Conservation (phyloP, 1,139 yeast species). For the Yamadazyma dushanensis region DNA sequence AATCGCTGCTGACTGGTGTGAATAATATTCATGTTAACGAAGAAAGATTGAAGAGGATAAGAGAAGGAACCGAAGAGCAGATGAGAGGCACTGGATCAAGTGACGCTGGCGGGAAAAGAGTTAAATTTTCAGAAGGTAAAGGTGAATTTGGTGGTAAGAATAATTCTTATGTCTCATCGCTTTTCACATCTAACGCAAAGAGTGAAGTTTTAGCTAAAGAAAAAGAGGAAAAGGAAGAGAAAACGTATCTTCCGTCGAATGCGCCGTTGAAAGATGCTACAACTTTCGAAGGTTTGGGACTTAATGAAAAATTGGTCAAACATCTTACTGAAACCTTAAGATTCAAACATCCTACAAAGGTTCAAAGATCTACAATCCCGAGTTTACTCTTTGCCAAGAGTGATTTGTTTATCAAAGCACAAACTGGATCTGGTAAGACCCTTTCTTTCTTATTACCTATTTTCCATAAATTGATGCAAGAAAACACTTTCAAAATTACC, state of each 20-base stretch:
- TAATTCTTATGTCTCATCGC: slow-evolving; percentile 74
- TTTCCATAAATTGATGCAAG: slow-evolving; percentile 63
- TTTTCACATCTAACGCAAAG: slow-evolving; percentile 73
- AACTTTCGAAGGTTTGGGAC: slow-evolving; percentile 70
- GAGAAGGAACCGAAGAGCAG: slow-evolving; percentile 4
- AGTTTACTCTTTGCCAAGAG: slow-evolving; percentile 51
- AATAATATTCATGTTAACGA: slow-evolving; percentile 34
- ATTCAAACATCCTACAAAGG: slow-evolving; percentile 75
- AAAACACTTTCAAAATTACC: slow-evolving; percentile 44
- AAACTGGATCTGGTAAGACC: slow-evolving; percentile 96
- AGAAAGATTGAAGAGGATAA: slow-evolving; percentile 17
- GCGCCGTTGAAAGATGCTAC: slow-evolving; percentile 77
- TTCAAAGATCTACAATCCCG: slow-evolving; percentile 85
- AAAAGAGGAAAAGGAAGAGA: slow-evolving; percentile 12
- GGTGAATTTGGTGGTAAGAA: slow-evolving; percentile 54
- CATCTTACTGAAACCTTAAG: slow-evolving; percentile 61
- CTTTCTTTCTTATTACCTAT: slow-evolving; percentile 83
- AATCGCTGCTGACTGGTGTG: slow-evolving; percentile 32
- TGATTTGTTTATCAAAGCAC: slow-evolving; percentile 88
- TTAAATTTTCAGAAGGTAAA: slow-evolving; percentile 35
- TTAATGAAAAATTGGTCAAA: slow-evolving; percentile 51
- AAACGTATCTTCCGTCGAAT: slow-evolving; percentile 62
- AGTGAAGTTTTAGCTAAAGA: slow-evolving; percentile 16
- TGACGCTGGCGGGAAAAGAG: slow-evolving; percentile 9
- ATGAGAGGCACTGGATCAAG: no score